A percentile compares a stretch with the other conserved stretches of the same genome.
These are phyloP conservation scores for Vitis rupestris DNA, from an alignment of 164 flowering plant genomes.

Conservation along the genomic window DNA sequence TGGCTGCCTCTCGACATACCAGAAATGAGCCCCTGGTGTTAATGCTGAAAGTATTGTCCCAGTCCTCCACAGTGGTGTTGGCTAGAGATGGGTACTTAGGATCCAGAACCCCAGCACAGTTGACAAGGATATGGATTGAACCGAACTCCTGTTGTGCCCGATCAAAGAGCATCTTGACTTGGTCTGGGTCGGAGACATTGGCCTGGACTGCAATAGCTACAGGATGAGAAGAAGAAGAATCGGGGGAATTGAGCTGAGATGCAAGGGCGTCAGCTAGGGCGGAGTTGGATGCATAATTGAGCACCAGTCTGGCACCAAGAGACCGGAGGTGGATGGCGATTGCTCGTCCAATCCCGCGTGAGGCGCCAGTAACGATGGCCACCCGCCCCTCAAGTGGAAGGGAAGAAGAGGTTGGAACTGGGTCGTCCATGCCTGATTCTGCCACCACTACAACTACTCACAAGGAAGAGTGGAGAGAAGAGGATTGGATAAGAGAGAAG, in stretches of 20 bases:
- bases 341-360: conserved; percentile 53
- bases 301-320: conserved; percentile 44
- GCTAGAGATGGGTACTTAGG: conserved; percentile 37
- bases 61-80: conserved; percentile 36
- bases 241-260: conserved; percentile 28
- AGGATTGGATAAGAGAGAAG: no score
- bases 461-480: neutral
- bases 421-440: neutral
- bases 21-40: conserved; percentile 46
- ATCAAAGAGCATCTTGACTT: conserved; percentile 49
- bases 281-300: conserved; percentile 43
- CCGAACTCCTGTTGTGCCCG: conserved; percentile 34
- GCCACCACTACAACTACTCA: neutral
- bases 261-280: conserved; percentile 34
- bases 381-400: conserved; percentile 33
- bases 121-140: conserved; percentile 35
- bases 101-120: conserved; percentile 42
- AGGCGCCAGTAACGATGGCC: conserved; percentile 55
- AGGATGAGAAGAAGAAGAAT: neutral
- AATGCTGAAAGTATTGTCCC: conserved; percentile 29
- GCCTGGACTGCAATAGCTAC: conserved; percentile 34
- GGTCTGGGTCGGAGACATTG: conserved; percentile 41
- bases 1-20: conserved; percentile 37
- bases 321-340: conserved; percentile 53
- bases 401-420: neutral